Evolutionary conservation across 306 rosid genomes (phyloP).

Genomic region (Hylodesmum podocarpum): DNA sequence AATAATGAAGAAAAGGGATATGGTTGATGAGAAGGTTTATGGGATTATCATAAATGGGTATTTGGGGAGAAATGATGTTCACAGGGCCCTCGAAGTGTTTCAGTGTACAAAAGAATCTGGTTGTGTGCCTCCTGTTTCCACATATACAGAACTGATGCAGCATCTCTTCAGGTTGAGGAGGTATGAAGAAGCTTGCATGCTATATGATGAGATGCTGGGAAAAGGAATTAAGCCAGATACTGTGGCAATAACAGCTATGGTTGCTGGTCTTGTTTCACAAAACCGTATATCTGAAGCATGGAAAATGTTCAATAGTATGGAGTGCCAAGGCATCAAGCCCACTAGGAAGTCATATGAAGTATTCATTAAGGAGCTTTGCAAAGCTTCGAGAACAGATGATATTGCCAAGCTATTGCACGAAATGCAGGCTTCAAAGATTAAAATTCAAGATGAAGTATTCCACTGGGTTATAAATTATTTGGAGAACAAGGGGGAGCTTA

Average conservation of each 20-base stretch:
- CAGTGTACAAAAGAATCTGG: constrained; percentile 65
- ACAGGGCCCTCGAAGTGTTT: constrained; percentile 62
- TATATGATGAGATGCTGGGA: constrained; percentile 76
- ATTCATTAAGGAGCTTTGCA: constrained; percentile 79
- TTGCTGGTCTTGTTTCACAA: constrained; percentile 70
- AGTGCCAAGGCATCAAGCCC: constrained; percentile 56
- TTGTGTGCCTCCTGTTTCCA: constrained; percentile 48
- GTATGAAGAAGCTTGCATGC: constrained; percentile 59
- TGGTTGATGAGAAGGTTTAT: constrained; percentile 52
- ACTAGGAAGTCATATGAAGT: constrained; percentile 62
- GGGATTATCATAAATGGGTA: constrained; percentile 67
- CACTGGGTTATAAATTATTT: constrained; percentile 47
- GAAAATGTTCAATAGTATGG: constrained; percentile 63
- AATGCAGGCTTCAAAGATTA: constrained; percentile 60
- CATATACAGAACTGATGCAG: constrained; percentile 82
- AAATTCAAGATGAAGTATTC: constrained; percentile 51
- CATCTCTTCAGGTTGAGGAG: constrained; percentile 57
- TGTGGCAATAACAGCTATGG: constrained; percentile 79
- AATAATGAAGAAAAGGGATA: constrained; percentile 57
- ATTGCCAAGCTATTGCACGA: constrained; percentile 61
- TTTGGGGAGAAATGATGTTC: constrained; percentile 52
- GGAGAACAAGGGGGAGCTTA: constrained; percentile 59
- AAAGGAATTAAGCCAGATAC: constrained; percentile 59
- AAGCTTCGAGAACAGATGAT: constrained; percentile 69
- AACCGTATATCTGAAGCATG: constrained; percentile 66